These are phyloP conservation scores for Phytopythium kandeliae DNA, from an alignment of 352 stramenopile species.

Conservation along the genomic window DNA sequence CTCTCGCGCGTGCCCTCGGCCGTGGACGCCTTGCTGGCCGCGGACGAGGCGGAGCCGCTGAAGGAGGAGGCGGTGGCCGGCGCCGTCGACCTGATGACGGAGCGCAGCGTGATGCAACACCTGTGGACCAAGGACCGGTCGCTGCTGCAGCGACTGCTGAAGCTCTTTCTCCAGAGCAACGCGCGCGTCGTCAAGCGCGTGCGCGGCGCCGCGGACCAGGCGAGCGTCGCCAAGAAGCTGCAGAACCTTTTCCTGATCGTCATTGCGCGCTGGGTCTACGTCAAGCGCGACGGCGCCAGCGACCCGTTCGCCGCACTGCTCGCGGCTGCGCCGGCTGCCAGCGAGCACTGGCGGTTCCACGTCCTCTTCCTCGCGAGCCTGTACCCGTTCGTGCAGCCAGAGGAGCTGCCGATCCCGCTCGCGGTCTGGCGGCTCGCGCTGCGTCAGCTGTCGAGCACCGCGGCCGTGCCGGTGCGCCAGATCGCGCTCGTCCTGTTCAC, in stretches of 20 bases:
- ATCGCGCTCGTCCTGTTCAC: slow-evolving; percentile 43
- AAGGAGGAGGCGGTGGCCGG: slow-evolving; percentile 6
- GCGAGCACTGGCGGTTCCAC: slow-evolving; percentile 73
- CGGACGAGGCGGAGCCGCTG: slow-evolving; percentile 16
- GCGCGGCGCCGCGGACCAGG: slow-evolving; percentile 40
- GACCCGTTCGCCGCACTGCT: slow-evolving; percentile 15
- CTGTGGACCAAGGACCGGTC: slow-evolving; percentile 40
- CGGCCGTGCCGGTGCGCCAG: slow-evolving; percentile 50
- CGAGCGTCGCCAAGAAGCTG: slow-evolving; percentile 40
- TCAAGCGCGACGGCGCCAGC: not conserved
- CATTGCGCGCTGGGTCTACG: slow-evolving; percentile 4
- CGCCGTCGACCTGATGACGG: slow-evolving; percentile 27
- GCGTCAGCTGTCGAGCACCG: slow-evolving; percentile 41
- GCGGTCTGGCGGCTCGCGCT: slow-evolving; percentile 48
- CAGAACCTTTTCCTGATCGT: slow-evolving; percentile 49
- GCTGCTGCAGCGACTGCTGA: slow-evolving; percentile 34
- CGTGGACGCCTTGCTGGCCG: slow-evolving; percentile 26
- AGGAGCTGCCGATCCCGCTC: slow-evolving; percentile 33
- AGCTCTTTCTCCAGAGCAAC: slow-evolving; percentile 42
- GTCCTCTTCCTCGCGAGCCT: slow-evolving; percentile 70
- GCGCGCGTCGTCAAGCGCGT: slow-evolving; percentile 45
- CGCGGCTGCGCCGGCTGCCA: slow-evolving; percentile 22
- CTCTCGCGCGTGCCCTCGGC: slow-evolving; percentile 29
- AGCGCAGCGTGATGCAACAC: slow-evolving; percentile 25
- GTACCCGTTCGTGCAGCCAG: slow-evolving; percentile 50